Evolutionary conservation across 2,329 filamentous ascomycete genomes (phyloP).

Genomic region (Intubia oerlemansii): DNA sequence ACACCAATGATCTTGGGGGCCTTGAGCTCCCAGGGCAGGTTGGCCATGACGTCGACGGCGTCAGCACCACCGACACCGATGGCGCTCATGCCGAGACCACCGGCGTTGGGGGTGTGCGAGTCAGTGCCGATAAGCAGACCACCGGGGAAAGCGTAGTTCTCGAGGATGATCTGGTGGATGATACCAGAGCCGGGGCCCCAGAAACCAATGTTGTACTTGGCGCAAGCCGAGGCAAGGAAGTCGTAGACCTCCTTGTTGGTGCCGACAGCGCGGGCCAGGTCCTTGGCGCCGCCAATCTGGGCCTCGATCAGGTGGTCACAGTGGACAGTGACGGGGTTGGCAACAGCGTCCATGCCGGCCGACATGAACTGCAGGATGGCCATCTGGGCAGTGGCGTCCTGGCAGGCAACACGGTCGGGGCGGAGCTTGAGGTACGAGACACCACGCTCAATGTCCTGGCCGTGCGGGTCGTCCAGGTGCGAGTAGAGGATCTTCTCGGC

Average conservation of each 20-base stretch:
- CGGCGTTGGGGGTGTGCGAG: slow-evolving; percentile 92
- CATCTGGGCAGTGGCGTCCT: slow-evolving; percentile 99
- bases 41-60: slow-evolving; percentile 95
- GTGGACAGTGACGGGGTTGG: slow-evolving; percentile 89
- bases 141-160: slow-evolving; percentile 99
- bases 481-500: slow-evolving; percentile 99
- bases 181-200: slow-evolving; percentile 98
- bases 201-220: slow-evolving; percentile 99
- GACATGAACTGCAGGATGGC: slow-evolving; percentile 99
- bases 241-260: slow-evolving; percentile 99
- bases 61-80: slow-evolving; percentile 97
- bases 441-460: slow-evolving; percentile 90
- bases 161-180: slow-evolving; percentile 94
- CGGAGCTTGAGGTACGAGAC: slow-evolving; percentile 90
- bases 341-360: slow-evolving; percentile 85
- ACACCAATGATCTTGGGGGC: slow-evolving; percentile 94
- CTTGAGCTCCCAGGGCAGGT: slow-evolving; percentile 95
- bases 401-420: slow-evolving; percentile 93
- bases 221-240: slow-evolving; percentile 81
- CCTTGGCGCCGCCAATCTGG: slow-evolving; percentile 79
- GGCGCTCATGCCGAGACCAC: slow-evolving; percentile 78
- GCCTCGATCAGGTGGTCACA: slow-evolving; percentile 99
- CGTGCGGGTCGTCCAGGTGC: slow-evolving; percentile 89
- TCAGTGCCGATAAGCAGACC: slow-evolving; percentile 90
- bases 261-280: slow-evolving; percentile 70